Evolutionary conservation across 352 stramenopile genomes (phyloP), one percentile per base, ranked within the genome.

Genomic region (Blastocystis hominis): DNA sequence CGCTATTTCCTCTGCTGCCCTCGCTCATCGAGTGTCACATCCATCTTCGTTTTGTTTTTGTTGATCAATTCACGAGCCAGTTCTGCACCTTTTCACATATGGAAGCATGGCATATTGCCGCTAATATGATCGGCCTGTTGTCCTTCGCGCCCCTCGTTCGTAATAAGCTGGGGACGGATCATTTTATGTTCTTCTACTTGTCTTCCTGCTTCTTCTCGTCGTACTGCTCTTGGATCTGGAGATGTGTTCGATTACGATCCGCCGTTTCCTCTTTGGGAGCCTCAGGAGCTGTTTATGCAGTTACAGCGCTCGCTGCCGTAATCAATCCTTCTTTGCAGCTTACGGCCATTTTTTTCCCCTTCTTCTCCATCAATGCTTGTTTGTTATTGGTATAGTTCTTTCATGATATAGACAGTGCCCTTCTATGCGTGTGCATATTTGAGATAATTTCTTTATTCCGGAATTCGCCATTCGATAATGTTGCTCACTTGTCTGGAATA

Each of bases 171-270:
- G 76, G 76, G 15, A 75, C 30, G 7, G 76, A 86, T 15, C 76
- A 86, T n/a, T 86, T 86, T 46, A 42, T 54, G 20, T 53, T 54
- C 30, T 86, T 86, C 44, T 86, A 86, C 47, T 54, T 86, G 13
- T 86, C 76, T 46, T 36, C 76, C 2, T 53, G 59, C 17, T 34
- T 86, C 20, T 77, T 86, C 76, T 86, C 63, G 3, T 86, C 63
- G 1, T 86, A 76, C 59, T 17, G 75, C 7, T 86, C 63, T 10
- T 86, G 69, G 40, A 36, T 86, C 40, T 30, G 7, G 5, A 80
- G 77, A 34, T 86, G 38, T 38, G 20, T 61, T n/a, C 1, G 78
- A 24, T 7, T 15, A 15, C 3, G 15, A 0, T 62, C 63, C 24
- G 17, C 38, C 7, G 69, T 86, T n/a, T 53, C 47, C n/a, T 86